These are phyloP conservation scores for Pseudogymnoascus sp. DNA, from an alignment of 2,329 filamentous ascomycete species.

Conservation along the genomic window DNA sequence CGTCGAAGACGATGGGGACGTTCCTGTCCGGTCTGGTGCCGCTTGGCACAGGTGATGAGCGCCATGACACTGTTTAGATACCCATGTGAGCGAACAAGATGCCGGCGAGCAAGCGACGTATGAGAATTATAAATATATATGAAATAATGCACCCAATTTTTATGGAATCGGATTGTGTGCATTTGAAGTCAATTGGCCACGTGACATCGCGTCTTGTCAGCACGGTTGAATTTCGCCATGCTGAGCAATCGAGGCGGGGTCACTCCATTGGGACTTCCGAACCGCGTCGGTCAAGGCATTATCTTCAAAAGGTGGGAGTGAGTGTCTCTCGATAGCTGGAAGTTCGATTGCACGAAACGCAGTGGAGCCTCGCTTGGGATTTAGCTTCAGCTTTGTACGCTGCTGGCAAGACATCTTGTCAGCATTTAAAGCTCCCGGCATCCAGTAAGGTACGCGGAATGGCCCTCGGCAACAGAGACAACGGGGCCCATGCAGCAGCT, in stretches of 20 bases:
- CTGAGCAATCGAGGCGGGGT: not conserved
- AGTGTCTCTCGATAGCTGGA: not conserved
- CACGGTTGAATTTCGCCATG: not conserved
- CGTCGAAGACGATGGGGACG: constrained; percentile 24
- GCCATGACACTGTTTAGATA: constrained; percentile 6
- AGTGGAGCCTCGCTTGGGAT: not conserved
- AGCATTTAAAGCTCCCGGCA: not conserved
- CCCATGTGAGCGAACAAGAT: constrained; percentile 4
- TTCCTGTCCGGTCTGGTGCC: constrained; percentile 10
- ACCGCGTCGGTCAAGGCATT: not conserved
- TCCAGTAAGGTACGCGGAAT: not conserved
- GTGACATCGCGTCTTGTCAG: constrained; percentile 4
- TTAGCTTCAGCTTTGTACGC: not conserved
- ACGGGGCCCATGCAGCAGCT: not conserved
- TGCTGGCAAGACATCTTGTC: not conserved
- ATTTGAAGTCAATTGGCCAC: not conserved
- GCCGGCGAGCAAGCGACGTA: not conserved
- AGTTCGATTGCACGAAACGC: not conserved
- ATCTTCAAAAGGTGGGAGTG: not conserved
- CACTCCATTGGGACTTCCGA: not conserved
- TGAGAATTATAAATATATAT: constrained; percentile 3
- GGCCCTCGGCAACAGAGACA: not conserved
- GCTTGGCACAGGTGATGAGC: not conserved
- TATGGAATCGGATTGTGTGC: not conserved
- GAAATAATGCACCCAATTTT: not conserved